Evolutionary conservation across 208 protist genomes (phyloP), one percentile per base, ranked within the genome.

Genomic region (Lotmaria passim): DNA sequence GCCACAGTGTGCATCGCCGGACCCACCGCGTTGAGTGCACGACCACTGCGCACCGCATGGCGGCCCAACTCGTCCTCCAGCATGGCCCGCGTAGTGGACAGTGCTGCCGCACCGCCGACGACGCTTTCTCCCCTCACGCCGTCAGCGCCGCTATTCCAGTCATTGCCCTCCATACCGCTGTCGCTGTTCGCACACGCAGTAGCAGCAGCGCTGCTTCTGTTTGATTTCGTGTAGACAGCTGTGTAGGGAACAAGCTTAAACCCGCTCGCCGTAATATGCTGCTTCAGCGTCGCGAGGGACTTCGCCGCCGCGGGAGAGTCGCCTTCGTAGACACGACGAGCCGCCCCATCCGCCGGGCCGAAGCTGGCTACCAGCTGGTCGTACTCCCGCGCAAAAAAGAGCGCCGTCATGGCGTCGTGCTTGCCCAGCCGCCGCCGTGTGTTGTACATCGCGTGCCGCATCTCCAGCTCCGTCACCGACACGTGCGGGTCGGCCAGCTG

Each of bases 391-490:
- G 83, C 34, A 67, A 97, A 96, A 69, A 98, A 98, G 28, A 97
- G 76, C 31, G 76, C 79, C 19, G 75, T 73, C 0, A 69, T 55
- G 38, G 65, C 15, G 31, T n/a, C 33, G 47, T 47, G 24, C 15
- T 21, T 17, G 30, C 50, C 62, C n/a, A 81, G 62, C 6, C 86
- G 88, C 3, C 79, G 68, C 12, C 57, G 58, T 6, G 82, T 69
- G 51, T 70, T 90, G 62, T 89, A 89, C 17, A 96, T 73, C n/a
- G 87, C 96, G 66, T 97, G 89, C 12, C 87, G 72, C 86, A 98
- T 96, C 80, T 99, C 97, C 17, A 99, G 80, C 73, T 99, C 96
- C 28, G 97, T 99, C 23, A 99, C 87, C 6, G 96, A 98, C 15
- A 96, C 77, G 46, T 69, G 61, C 31, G 73, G 62, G n/a, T 78